phyloP scores from a whole-genome alignment of 192 early-diverging fungal species.

The Geosiphon pyriformis region DNA sequence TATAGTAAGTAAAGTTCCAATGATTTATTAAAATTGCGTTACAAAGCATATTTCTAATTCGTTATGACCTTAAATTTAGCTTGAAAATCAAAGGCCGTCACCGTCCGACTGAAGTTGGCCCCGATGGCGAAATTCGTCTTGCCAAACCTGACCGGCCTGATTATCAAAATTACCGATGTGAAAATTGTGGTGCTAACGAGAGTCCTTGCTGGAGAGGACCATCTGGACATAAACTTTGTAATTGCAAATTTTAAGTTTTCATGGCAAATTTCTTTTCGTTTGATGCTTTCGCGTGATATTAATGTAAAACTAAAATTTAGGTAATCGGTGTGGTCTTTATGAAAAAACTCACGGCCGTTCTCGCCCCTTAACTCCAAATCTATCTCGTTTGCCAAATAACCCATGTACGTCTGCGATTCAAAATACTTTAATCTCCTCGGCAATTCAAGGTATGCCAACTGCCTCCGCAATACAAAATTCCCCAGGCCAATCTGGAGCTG shows the following conservation, averaged over 20 bases:
- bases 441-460: no score
- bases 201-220: neutral
- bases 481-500: no score
- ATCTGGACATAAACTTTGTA: neutral
- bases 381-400: no score
- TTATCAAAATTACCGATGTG: neutral
- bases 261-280: neutral
- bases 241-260: neutral
- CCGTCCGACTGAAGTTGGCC: neutral
- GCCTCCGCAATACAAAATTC: no score
- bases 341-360: no score
- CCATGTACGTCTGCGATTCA: no score
- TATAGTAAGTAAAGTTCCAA: neutral
- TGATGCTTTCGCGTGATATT: neutral
- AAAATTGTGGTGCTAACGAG: neutral
- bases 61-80: neutral
- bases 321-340: neutral
- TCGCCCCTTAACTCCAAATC: no score
- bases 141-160: neutral
- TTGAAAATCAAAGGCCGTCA: slow-evolving; percentile 5
- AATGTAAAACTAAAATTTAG: neutral
- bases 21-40: neutral
- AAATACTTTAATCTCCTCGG: no score
- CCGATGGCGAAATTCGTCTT: slow-evolving; percentile 2
- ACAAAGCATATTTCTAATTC: neutral